Conservation (phyloP, 176 grass and related monocot species). For the Oryza brachyantha region DNA sequence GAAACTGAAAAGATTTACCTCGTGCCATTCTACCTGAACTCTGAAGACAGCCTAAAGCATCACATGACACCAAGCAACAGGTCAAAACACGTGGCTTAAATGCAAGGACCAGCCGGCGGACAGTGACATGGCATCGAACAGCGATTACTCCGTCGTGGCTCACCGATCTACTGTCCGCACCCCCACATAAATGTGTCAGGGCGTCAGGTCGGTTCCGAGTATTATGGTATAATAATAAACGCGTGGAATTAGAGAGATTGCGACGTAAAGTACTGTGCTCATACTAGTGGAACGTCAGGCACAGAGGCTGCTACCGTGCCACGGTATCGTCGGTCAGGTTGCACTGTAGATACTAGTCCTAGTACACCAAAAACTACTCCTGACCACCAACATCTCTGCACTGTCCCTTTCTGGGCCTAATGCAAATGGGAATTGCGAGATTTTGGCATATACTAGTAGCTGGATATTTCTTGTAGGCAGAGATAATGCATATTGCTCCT, state of each 20-base stretch:
- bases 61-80: not conserved
- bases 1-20: no score
- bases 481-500: no score
- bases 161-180: not conserved
- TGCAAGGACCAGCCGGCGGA: not conserved
- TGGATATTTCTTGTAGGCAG: no score
- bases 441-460: not conserved
- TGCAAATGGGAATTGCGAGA: not conserved
- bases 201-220: constrained; percentile 15
- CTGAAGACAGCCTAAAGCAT: not conserved
- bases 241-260: not conserved
- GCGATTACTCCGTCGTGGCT: not conserved
- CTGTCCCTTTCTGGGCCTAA: not conserved
- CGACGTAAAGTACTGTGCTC: not conserved
- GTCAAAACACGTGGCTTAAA: not conserved
- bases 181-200: not conserved
- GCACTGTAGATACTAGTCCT: not conserved
- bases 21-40: no score
- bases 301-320: not conserved
- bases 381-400: constrained; percentile 28
- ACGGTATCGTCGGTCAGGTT: not conserved
- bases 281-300: not conserved
- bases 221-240: not conserved
- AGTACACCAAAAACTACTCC: not conserved
- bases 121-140: not conserved